Evolutionary conservation across 371 early-diverging fungal species (phyloP).

Genomic region (Syncephalastrum monosporum): DNA sequence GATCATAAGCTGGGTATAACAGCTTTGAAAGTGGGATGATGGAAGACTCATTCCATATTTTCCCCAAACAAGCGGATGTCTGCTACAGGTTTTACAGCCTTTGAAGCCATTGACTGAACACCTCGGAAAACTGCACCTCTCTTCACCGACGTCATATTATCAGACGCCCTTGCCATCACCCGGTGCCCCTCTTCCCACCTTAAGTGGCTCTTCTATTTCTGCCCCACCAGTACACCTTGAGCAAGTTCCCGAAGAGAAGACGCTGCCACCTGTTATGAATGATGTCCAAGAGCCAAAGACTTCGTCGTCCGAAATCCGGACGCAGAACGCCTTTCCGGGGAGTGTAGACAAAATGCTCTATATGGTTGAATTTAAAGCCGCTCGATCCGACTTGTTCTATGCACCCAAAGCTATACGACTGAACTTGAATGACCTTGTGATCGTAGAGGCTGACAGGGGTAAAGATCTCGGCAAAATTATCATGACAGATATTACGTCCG

Average conservation of each 20-base stretch:
- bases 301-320: not conserved
- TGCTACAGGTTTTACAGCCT: too few species aligned
- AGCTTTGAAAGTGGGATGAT: too few species aligned
- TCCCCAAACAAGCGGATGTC: too few species aligned
- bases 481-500: conserved; percentile 56
- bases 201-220: not conserved
- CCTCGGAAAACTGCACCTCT: too few species aligned
- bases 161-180: too few species aligned
- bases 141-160: too few species aligned
- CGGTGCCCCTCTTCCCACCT: too few species aligned
- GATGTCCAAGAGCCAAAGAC: not conserved
- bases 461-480: conserved; percentile 90
- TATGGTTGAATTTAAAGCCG: conserved; percentile 85
- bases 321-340: not conserved
- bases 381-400: conserved; percentile 80
- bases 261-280: not conserved
- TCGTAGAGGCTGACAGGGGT: conserved; percentile 97
- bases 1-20: too few species aligned
- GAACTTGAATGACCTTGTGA: conserved; percentile 72
- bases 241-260: conserved; percentile 6
- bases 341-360: conserved; percentile 52
- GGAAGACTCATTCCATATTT: too few species aligned
- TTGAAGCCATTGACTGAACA: too few species aligned
- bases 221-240: conserved; percentile 10
- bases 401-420: conserved; percentile 35